These are phyloP conservation scores for Beauveria scarabaeidicola DNA, from an alignment of 2,329 filamentous ascomycete genomes.

Conservation along the genomic window DNA sequence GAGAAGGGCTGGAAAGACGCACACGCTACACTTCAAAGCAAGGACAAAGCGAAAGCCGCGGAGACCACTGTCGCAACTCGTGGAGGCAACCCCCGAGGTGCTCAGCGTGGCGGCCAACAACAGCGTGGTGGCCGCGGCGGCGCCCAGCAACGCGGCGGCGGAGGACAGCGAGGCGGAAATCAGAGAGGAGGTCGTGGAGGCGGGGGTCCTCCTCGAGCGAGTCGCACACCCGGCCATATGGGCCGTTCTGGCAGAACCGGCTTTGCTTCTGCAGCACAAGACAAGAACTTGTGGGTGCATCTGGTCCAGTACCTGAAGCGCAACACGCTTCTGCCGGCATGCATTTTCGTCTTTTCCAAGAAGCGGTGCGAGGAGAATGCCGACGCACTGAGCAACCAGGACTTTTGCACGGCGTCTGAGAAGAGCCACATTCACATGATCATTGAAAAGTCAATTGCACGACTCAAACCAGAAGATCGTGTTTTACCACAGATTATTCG, in stretches of 20 bases:
- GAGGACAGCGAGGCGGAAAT: slow-evolving; percentile 44
- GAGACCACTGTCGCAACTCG: slow-evolving; percentile 27
- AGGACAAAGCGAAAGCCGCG: slow-evolving; percentile 59
- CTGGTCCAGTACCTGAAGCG: slow-evolving; percentile 87
- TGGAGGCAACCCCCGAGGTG: slow-evolving; percentile 29
- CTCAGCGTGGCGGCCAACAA: slow-evolving; percentile 25
- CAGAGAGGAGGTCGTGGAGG: slow-evolving; percentile 47
- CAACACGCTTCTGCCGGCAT: slow-evolving; percentile 77
- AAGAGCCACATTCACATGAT: slow-evolving; percentile 98
- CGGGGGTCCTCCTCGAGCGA: slow-evolving; percentile 42
- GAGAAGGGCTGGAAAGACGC: slow-evolving; percentile 94
- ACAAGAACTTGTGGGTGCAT: slow-evolving; percentile 95
- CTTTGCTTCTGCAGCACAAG: slow-evolving; percentile 81
- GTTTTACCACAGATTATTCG: slow-evolving; percentile 86
- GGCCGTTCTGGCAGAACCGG: slow-evolving; percentile 78
- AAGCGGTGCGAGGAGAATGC: slow-evolving; percentile 96
- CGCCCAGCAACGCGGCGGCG: slow-evolving; percentile 42
- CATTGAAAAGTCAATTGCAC: slow-evolving; percentile 87
- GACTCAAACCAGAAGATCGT: slow-evolving; percentile 84
- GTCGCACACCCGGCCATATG: slow-evolving; percentile 71
- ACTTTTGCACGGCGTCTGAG: slow-evolving; percentile 86
- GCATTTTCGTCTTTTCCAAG: slow-evolving; percentile 98
- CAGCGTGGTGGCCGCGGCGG: slow-evolving; percentile 35
- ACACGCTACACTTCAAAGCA: slow-evolving; percentile 70
- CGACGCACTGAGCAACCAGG: slow-evolving; percentile 86